Percentiles rank a stretch among this genome's conserved stretches.
Conservation (phyloP, 352 stramenopile species). For the Globisporangium sylvaticum region DNA sequence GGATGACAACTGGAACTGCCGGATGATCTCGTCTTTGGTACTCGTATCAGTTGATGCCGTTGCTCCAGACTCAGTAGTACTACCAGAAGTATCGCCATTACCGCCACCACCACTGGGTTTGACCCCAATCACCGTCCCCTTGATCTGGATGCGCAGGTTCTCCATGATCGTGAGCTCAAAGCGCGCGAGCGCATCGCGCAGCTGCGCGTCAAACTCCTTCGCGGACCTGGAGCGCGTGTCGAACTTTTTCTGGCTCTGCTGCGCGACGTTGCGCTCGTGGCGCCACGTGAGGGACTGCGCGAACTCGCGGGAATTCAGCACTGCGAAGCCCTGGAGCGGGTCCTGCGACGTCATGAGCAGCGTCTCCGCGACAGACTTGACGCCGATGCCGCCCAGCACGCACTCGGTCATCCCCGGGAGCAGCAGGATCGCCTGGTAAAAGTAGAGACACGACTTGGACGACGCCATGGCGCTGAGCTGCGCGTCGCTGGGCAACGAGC, state of each 20-base stretch:
- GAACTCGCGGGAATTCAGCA: not conserved
- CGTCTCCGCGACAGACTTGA: not conserved
- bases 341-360: slow-evolving; percentile 3
- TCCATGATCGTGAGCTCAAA: slow-evolving; percentile 4
- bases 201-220: not conserved
- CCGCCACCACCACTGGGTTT: not conserved
- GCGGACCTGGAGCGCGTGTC: not conserved
- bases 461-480: slow-evolving; percentile 1
- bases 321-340: not conserved
- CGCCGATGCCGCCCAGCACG: not conserved
- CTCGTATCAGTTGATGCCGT: not conserved
- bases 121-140: not conserved
- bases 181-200: not conserved
- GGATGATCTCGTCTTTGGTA: not conserved
- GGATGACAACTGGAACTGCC: not conserved
- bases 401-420: not conserved
- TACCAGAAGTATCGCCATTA: not conserved
- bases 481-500: not conserved
- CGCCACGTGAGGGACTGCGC: not conserved
- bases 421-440: not conserved
- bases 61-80: not conserved
- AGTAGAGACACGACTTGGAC: slow-evolving; percentile 1
- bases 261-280: not conserved
- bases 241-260: slow-evolving; percentile 1
- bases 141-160: not conserved